phyloP scores from a whole-genome alignment of 345 rosid genomes.

The Psidium friedrichsthalianum region DNA sequence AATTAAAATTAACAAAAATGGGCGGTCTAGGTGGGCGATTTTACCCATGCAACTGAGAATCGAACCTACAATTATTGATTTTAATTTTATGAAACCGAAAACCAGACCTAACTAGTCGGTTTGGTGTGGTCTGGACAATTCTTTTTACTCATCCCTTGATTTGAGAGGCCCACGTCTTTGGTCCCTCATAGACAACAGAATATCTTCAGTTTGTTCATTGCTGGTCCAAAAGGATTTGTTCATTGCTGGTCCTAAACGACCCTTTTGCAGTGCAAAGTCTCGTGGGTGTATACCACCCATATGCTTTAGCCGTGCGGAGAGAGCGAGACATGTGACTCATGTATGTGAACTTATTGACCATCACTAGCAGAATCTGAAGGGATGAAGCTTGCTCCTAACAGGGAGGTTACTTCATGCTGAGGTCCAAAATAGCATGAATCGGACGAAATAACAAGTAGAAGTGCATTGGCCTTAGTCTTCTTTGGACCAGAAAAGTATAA shows the following conservation, averaged over 20 bases:
- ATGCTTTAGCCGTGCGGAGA: background rate
- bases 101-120: too few relatives aligned
- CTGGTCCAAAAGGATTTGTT: background rate
- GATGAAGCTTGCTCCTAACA: background rate
- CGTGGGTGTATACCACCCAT: background rate
- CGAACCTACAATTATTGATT: too few relatives aligned
- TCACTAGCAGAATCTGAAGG: background rate
- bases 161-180: background rate
- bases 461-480: background rate
- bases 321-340: background rate
- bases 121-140: too few relatives aligned
- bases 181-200: background rate
- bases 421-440: background rate
- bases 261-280: background rate
- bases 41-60: too few relatives aligned
- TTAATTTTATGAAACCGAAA: too few relatives aligned
- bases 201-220: background rate
- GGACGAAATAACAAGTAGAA: background rate
- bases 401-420: background rate
- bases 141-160: too few relatives aligned
- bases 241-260: too few relatives aligned
- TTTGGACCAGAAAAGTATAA: background rate
- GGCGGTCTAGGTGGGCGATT: too few relatives aligned
- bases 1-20: too few relatives aligned
- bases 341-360: background rate